Conservation (phyloP, 2,329 filamentous ascomycete species). For the Botrytis fragariae region DNA sequence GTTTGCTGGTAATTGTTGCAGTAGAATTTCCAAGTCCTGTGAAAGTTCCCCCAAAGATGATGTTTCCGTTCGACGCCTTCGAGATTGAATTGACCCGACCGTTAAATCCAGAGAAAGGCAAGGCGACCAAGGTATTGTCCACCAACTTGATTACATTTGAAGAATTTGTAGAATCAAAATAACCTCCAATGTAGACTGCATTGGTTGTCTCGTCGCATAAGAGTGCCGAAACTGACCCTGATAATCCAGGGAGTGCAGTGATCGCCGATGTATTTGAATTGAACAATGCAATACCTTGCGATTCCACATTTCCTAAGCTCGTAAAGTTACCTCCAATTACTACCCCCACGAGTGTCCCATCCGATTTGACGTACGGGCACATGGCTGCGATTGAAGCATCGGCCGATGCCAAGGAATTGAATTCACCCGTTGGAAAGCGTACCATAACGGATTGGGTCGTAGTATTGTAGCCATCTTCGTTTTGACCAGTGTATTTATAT, state of each 20-base stretch:
- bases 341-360: slow-evolving; percentile 68
- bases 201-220: slow-evolving; percentile 75
- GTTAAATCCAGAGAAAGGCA: slow-evolving; percentile 94
- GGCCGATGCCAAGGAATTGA: slow-evolving; percentile 69
- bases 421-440: slow-evolving; percentile 80
- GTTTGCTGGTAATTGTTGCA: slow-evolving; percentile 44
- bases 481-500: slow-evolving; percentile 82
- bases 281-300: slow-evolving; percentile 77
- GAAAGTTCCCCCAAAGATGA: slow-evolving; percentile 90
- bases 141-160: slow-evolving; percentile 88
- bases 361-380: slow-evolving; percentile 70
- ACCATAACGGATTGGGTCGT: slow-evolving; percentile 79
- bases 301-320: slow-evolving; percentile 72
- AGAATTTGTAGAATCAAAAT: slow-evolving; percentile 75
- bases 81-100: slow-evolving; percentile 84
- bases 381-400: slow-evolving; percentile 86
- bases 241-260: slow-evolving; percentile 73
- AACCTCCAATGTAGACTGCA: slow-evolving; percentile 88
- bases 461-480: slow-evolving; percentile 60
- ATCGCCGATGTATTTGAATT: slow-evolving; percentile 69
- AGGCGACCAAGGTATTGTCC: slow-evolving; percentile 66
- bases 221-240: slow-evolving; percentile 77
- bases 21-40: slow-evolving; percentile 82
- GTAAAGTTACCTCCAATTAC: slow-evolving; percentile 96
- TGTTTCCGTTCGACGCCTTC: slow-evolving; percentile 75